phyloP scores from a whole-genome alignment of 1,139 yeast genomes.

The Kurtzmaniella quercitrusa region DNA sequence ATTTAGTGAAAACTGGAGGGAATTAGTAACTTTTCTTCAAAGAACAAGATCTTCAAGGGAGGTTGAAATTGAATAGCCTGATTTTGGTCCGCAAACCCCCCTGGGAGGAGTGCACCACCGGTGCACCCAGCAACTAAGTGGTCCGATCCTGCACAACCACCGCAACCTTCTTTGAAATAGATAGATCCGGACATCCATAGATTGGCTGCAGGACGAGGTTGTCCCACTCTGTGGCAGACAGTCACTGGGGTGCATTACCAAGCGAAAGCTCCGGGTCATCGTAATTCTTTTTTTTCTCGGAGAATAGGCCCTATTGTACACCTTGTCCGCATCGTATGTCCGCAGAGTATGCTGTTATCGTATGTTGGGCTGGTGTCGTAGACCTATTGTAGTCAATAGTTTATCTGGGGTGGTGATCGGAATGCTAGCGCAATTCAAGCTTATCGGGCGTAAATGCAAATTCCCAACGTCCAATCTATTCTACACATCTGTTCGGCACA shows the following conservation, averaged over 20 bases:
- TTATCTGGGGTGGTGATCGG: not conserved
- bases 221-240: not conserved
- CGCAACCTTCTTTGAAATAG: not conserved
- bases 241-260: not conserved
- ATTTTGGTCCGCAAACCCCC: not conserved
- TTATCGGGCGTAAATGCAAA: not conserved
- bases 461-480: not conserved
- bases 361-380: not conserved
- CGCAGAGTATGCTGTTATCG: no score
- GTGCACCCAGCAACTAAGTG: not conserved
- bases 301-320: no score
- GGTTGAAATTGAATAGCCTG: not conserved
- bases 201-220: no score
- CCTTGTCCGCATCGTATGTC: no score
- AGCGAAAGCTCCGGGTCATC: not conserved
- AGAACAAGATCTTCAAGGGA: not conserved
- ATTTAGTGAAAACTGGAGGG: not conserved
- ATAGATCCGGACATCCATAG: no score
- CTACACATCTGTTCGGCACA: no score
- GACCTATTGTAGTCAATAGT: not conserved
- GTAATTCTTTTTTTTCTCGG: not conserved
- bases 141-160: not conserved
- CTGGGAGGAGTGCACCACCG: not conserved
- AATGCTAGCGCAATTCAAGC: not conserved
- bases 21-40: not conserved